Conservation (phyloP, 768 basidiomycete genomes). For the Boletellus ananas region DNA sequence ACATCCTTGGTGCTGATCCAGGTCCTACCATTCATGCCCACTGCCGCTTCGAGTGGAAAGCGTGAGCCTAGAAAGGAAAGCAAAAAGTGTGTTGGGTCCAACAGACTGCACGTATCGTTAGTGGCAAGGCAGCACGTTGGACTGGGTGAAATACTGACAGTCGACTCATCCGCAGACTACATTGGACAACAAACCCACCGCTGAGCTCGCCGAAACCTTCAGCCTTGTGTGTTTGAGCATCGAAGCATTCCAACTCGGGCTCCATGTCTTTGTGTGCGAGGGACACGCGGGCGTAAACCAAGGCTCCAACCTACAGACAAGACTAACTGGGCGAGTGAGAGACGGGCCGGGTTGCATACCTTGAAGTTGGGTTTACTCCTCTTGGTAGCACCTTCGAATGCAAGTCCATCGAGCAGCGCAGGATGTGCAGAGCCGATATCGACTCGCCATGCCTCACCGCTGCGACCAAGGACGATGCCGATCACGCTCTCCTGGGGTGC, state of each 20-base stretch:
- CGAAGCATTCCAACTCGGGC: slow-evolving; percentile 94
- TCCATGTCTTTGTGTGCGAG: slow-evolving; percentile 98
- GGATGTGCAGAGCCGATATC: slow-evolving; percentile 89
- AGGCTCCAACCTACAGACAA: slow-evolving; percentile 67
- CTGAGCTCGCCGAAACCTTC: slow-evolving; percentile 94
- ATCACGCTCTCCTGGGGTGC: slow-evolving; percentile 87
- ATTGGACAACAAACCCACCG: slow-evolving; percentile 77
- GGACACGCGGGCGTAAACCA: slow-evolving; percentile 90
- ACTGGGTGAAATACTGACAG: slow-evolving; percentile 48
- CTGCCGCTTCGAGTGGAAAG: slow-evolving; percentile 84
- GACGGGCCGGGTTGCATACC: slow-evolving; percentile 37
- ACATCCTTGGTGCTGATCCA: slow-evolving; percentile 81
- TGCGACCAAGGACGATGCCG: slow-evolving; percentile 73
- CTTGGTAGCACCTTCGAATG: slow-evolving; percentile 96
- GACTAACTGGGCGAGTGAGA: slow-evolving; percentile 6
- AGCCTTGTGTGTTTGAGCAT: slow-evolving; percentile 86
- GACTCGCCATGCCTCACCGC: slow-evolving; percentile 89
- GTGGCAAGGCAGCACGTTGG: neutral
- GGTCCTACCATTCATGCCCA: slow-evolving; percentile 88
- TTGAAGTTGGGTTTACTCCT: slow-evolving; percentile 92
- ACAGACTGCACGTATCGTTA: slow-evolving; percentile 46
- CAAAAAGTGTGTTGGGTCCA: slow-evolving; percentile 79
- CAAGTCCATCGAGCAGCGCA: slow-evolving; percentile 82
- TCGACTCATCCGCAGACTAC: slow-evolving; percentile 83
- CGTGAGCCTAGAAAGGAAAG: slow-evolving; percentile 74